Conservation (phyloP, 106 monocot genomes). For the Vanilla planifolia region DNA sequence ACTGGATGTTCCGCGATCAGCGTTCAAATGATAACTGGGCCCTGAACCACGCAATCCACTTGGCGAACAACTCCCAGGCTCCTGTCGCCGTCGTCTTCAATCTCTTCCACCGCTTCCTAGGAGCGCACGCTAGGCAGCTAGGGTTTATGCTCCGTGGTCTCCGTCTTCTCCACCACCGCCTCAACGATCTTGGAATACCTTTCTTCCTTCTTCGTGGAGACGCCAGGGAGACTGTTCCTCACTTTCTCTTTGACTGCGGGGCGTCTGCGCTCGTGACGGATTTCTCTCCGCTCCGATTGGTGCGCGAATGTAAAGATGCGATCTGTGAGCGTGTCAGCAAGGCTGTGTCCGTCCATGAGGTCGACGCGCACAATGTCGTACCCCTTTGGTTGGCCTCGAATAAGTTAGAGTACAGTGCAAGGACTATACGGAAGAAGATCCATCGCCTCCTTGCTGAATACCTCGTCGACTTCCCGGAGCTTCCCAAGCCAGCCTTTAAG, state of each 20-base stretch:
- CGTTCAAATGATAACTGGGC: conserved; percentile 63
- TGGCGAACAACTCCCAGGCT: conserved; percentile 36
- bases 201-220: conserved; percentile 72
- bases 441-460: conserved; percentile 56
- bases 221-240: conserved; percentile 46
- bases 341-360: conserved; percentile 48
- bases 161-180: conserved; percentile 30
- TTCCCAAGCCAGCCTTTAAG: conserved; percentile 9
- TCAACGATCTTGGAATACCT: conserved; percentile 40
- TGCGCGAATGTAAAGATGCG: conserved; percentile 46
- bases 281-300: conserved; percentile 75
- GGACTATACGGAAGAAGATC: conserved; percentile 71
- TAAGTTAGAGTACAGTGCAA: conserved; percentile 84
- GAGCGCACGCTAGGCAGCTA: conserved; percentile 75
- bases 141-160: conserved; percentile 89
- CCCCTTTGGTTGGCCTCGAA: conserved; percentile 78
- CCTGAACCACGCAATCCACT: conserved; percentile 54
- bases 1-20: conserved; percentile 91
- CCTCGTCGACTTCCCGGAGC: conserved; percentile 67
- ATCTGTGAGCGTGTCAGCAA: conserved; percentile 29
- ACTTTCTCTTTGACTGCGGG: conserved; percentile 30
- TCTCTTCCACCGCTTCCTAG: conserved; percentile 77
- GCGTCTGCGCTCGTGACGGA: conserved; percentile 72
- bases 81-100: conserved; percentile 65
- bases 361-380: conserved; percentile 95